phyloP scores from a whole-genome alignment of 306 rosid genomes.

The Prunus padus region DNA sequence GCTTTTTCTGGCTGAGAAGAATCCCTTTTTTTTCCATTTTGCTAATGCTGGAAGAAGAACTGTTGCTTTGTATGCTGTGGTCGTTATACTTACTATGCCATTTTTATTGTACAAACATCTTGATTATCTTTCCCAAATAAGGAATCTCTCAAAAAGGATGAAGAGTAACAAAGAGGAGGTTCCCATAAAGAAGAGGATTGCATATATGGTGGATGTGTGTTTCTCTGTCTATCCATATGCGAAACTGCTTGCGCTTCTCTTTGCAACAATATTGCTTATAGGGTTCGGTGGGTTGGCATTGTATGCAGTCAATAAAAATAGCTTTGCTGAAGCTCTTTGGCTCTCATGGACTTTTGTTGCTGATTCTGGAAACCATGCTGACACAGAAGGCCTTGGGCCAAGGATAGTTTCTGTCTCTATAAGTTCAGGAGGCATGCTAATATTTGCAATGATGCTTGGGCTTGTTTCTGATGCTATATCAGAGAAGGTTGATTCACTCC shows the following conservation, averaged over 20 bases:
- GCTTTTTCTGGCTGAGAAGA: slow-evolving; percentile 20
- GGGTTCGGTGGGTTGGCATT: slow-evolving; percentile 93
- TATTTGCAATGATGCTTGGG: slow-evolving; percentile 99
- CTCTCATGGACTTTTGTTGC: slow-evolving; percentile 98
- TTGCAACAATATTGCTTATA: slow-evolving; percentile 84
- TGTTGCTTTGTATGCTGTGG: slow-evolving; percentile 64
- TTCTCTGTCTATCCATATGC: slow-evolving; percentile 96
- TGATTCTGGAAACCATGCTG: slow-evolving; percentile 96
- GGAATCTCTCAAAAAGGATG: slow-evolving; percentile 50
- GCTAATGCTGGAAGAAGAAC: slow-evolving; percentile 52
- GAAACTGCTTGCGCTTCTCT: slow-evolving; percentile 91
- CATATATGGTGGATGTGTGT: slow-evolving; percentile 85
- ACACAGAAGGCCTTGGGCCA: slow-evolving; percentile 87
- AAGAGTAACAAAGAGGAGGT: slow-evolving; percentile 70
- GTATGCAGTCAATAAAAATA: slow-evolving; percentile 86
- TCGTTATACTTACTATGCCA: slow-evolving; percentile 59
- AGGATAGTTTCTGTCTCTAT: slow-evolving; percentile 97
- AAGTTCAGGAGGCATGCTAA: slow-evolving; percentile 96
- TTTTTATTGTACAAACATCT: slow-evolving; percentile 73
- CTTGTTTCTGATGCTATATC: slow-evolving; percentile 96
- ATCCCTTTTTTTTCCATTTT: slow-evolving; percentile 26
- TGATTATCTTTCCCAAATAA: slow-evolving; percentile 63
- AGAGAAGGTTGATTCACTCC: slow-evolving; percentile 93
- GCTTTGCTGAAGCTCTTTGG: slow-evolving; percentile 95
- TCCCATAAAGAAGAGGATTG: slow-evolving; percentile 85